Conservation (phyloP, 2,329 filamentous ascomycete genomes). For the Pleoardoris graminearum region DNA sequence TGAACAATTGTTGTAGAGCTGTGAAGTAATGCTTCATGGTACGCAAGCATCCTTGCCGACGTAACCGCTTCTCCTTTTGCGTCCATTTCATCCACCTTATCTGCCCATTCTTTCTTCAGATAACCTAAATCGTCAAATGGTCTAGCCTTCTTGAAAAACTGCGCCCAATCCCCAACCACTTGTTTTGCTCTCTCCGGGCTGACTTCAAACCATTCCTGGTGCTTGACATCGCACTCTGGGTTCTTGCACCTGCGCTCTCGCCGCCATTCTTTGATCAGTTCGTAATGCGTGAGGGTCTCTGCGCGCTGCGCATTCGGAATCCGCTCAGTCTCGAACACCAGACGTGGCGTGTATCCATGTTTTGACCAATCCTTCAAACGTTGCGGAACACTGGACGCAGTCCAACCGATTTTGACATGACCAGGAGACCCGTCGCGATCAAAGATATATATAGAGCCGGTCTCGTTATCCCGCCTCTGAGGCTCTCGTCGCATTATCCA, state of each 20-base stretch:
- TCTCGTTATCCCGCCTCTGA: constrained; percentile 6
- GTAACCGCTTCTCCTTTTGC: not conserved
- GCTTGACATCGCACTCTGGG: not conserved
- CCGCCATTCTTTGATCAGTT: constrained; percentile 16
- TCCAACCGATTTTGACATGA: constrained; percentile 17
- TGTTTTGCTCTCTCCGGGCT: not conserved
- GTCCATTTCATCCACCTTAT: not conserved
- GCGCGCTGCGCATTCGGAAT: constrained; percentile 15
- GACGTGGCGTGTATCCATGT: constrained; percentile 8
- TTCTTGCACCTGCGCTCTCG: constrained; percentile 7
- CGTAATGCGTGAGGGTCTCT: constrained; percentile 16
- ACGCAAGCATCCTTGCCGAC: not conserved
- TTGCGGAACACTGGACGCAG: constrained; percentile 4
- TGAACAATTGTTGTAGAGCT: no score
- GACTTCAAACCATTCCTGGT: constrained; percentile 11
- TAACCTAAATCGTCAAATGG: not conserved
- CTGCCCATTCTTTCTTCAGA: not conserved
- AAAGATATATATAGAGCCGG: constrained; percentile 14
- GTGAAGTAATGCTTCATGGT: constrained; percentile 1
- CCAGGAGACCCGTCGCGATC: constrained; percentile 8
- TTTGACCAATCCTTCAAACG: constrained; percentile 12
- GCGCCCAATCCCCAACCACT: not conserved
- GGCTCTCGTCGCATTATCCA: constrained; percentile 6
- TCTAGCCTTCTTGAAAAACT: not conserved
- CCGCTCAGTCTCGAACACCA: constrained; percentile 4